Percentiles rank a stretch among this genome's conserved stretches.
These are phyloP conservation scores for Circinella umbellata DNA, from an alignment of 371 early-diverging fungal genomes.

Conservation along the genomic window DNA sequence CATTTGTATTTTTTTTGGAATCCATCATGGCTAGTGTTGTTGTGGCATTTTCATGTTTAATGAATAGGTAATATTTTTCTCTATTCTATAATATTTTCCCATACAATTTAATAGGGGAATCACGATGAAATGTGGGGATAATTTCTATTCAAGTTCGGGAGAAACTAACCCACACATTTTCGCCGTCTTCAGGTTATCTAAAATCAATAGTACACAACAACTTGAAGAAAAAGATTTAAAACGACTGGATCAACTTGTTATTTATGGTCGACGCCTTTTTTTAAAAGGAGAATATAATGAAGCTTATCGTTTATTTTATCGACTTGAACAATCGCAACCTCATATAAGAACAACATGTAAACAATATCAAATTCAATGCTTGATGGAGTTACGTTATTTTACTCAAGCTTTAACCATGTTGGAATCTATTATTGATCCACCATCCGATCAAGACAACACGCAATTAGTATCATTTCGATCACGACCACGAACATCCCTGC, in stretches of 20 bases:
- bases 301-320: conserved; percentile 28
- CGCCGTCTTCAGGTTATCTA: background rate
- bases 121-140: too few species aligned
- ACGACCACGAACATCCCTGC: background rate
- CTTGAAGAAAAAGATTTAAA: background rate
- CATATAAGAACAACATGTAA: conserved; percentile 12
- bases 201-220: background rate
- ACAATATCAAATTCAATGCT: conserved; percentile 28
- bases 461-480: background rate
- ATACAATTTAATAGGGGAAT: too few species aligned
- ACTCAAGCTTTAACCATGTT: conserved; percentile 13
- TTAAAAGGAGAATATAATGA: conserved; percentile 20
- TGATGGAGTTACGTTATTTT: conserved; percentile 15
- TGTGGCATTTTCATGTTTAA: background rate
- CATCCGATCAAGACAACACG: background rate
- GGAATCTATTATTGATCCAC: background rate
- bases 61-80: background rate
- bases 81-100: background rate
- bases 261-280: conserved; percentile 13
- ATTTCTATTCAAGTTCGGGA: background rate
- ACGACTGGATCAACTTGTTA: conserved; percentile 2
- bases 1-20: too few species aligned
- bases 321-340: conserved; percentile 10
- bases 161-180: background rate
- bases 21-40: conserved; percentile 4